Percentiles rank a stretch among this genome's conserved stretches.
Conservation (phyloP, 306 rosid species). For the Vigna hirtella region DNA sequence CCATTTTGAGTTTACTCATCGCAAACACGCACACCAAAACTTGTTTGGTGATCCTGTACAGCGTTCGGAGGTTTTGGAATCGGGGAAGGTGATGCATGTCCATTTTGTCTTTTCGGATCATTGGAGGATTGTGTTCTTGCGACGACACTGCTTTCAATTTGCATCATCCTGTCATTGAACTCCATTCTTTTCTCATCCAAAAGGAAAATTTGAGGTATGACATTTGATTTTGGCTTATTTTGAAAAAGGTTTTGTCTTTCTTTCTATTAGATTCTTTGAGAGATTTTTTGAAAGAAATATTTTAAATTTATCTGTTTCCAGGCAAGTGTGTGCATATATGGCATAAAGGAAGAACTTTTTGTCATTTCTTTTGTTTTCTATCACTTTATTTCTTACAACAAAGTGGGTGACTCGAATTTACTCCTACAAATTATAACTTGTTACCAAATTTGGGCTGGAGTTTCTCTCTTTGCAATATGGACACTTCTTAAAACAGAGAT, state of each 20-base stretch:
- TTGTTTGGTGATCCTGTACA: neutral
- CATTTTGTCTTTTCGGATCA: neutral
- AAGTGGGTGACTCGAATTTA: neutral
- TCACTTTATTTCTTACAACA: neutral
- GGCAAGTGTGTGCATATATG: neutral
- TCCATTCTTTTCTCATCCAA: constrained; percentile 28
- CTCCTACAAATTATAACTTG: neutral
- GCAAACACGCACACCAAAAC: neutral
- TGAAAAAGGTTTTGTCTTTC: neutral
- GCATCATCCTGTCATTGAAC: neutral
- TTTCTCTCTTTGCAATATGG: neutral
- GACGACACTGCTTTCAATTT: neutral
- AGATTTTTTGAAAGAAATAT: neutral
- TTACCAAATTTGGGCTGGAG: neutral
- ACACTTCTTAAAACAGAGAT: neutral
- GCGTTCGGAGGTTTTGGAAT: neutral
- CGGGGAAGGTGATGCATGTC: neutral
- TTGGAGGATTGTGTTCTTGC: neutral
- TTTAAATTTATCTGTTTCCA: neutral
- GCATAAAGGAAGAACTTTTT: neutral
- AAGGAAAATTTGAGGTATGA: constrained; percentile 33
- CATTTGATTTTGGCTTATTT: neutral
- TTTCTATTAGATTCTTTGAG: neutral
- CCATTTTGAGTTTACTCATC: neutral
- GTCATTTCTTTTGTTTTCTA: neutral